Evolutionary conservation across 2,329 filamentous ascomycete genomes (phyloP).

Genomic region (Venturia carpophila): DNA sequence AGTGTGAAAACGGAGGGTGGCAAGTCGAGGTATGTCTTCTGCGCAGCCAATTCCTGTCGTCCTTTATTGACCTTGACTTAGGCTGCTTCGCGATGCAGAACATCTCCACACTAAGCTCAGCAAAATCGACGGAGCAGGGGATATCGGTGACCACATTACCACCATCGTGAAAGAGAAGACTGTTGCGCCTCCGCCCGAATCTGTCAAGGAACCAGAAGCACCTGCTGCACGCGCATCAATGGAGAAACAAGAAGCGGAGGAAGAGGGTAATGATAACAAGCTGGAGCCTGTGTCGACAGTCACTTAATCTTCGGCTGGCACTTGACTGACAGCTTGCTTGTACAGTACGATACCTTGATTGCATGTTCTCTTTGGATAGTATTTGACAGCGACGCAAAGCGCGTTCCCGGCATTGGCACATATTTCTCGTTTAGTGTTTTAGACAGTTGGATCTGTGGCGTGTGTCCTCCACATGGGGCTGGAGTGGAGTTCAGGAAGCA

Average conservation of each 20-base stretch:
- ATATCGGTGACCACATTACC: constrained; percentile 62
- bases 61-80: constrained; percentile 31
- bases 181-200: constrained; percentile 9
- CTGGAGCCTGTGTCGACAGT: neutral
- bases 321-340: neutral
- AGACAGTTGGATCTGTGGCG: neutral
- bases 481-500: neutral
- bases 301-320: neutral
- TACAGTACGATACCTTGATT: constrained; percentile 4
- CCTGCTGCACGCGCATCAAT: neutral
- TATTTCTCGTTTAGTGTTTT: neutral
- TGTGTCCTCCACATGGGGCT: neutral
- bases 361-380: neutral
- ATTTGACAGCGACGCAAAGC: neutral
- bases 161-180: constrained; percentile 55
- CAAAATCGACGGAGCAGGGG: constrained; percentile 71
- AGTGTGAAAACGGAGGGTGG: constrained; percentile 58
- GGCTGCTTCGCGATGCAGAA: constrained; percentile 69
- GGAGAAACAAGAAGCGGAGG: neutral
- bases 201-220: neutral
- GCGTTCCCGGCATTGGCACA: neutral
- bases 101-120: constrained; percentile 62
- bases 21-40: constrained; percentile 56
- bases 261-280: neutral
- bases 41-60: constrained; percentile 20